phyloP scores from a whole-genome alignment of 1,284 basidiomycete genomes.

The Marasmius fiardii region DNA sequence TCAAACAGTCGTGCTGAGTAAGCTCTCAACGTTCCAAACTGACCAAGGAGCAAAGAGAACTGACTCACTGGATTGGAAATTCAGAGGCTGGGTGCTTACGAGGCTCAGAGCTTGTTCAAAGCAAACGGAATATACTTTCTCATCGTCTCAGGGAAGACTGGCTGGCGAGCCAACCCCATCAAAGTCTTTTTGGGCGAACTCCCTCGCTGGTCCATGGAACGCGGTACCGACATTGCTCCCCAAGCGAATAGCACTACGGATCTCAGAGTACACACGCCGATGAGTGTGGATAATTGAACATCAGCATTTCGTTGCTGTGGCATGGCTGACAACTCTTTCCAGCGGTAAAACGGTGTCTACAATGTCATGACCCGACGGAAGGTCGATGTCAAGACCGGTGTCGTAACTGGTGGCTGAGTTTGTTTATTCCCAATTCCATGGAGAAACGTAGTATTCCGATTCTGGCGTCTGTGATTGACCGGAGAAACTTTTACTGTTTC shows the following conservation, averaged over 20 bases:
- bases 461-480: too few species aligned
- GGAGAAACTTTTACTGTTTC: too few species aligned
- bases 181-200: slow-evolving; percentile 16
- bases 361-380: slow-evolving; percentile 13
- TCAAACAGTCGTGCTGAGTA: slow-evolving; percentile 12
- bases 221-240: slow-evolving; percentile 15
- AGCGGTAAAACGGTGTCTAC: slow-evolving; percentile 11
- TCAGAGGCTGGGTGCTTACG: slow-evolving; percentile 7
- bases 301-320: too few species aligned
- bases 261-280: slow-evolving; percentile 25
- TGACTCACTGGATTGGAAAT: background rate
- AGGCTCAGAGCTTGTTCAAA: slow-evolving; percentile 14
- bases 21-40: background rate
- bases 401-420: too few species aligned
- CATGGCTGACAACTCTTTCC: too few species aligned
- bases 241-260: slow-evolving; percentile 24
- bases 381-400: slow-evolving; percentile 9
- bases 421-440: too few species aligned
- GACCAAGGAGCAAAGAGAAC: background rate
- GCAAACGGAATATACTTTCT: slow-evolving; percentile 16
- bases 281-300: slow-evolving; percentile 1
- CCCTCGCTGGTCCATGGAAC: slow-evolving; percentile 14
- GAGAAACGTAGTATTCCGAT: too few species aligned
- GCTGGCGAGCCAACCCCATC: slow-evolving; percentile 13
- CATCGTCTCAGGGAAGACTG: slow-evolving; percentile 16